Evolutionary conservation across 441 rosid species (phyloP), one percentile per base, ranked within the genome.

Genomic region (Croton laevigatus): DNA sequence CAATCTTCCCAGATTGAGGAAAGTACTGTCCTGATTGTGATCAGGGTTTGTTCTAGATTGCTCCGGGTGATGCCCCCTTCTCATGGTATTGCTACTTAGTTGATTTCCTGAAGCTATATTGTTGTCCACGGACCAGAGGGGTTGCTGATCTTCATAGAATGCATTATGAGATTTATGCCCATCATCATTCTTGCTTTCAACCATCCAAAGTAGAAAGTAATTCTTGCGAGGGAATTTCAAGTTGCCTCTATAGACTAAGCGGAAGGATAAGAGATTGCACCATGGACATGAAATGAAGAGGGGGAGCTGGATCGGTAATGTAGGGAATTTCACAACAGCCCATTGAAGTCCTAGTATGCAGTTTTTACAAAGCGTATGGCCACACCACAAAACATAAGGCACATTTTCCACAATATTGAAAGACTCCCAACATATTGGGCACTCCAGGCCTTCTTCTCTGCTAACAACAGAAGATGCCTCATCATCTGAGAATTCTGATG

Each of bases 381-480:
- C 98, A 32, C 98, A 93, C 98, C 97, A 93, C 71, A 93, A 76
- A 68, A 93, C 96, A 65, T 89, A 88, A 17, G 98, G 97, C 73
- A 89, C 83, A 71, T 91, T 93, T 80, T 93, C 98, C 69, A 89
- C 87, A 40, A 93, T 86, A 46, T 91, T 89, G 88, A 93, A 91
- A 70, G 89, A 83, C 78, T 93, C 97, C 91, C 94, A 91, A 79
- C 98, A 93, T 70, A 93, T 85, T 0, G 97, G 94, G 73, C 98
- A 93, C 73, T 93, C 98, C 71, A 91, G 79, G 72, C 77, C 87
- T 71, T 91, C 94, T 59, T 87, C 98, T 58, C 86, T 77, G 66
- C 82, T 77, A 19, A 72, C 71, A 78, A 58, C 78, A 6, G 83
- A 83, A 40, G 89, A 85, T 38, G 77, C 80, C 54, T 87, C 93